phyloP scores from a whole-genome alignment of 2,329 filamentous ascomycete species.

The Hymenoscyphus albidus region DNA sequence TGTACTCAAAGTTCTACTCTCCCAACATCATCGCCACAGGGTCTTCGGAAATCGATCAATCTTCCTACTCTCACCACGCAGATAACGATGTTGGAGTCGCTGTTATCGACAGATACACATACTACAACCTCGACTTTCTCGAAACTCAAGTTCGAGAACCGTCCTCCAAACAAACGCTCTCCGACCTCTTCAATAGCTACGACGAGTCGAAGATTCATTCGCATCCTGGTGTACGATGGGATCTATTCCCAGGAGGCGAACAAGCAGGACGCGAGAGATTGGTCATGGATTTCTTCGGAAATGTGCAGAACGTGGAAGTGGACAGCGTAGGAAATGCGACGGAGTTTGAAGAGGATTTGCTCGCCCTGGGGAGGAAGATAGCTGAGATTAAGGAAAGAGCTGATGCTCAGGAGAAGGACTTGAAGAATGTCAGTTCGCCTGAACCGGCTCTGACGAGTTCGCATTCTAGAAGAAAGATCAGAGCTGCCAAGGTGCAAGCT shows the following conservation, averaged over 20 bases:
- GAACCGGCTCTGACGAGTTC: constrained; percentile 18
- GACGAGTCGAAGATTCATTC: constrained; percentile 93
- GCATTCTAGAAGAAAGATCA: constrained; percentile 37
- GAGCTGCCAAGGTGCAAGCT: constrained; percentile 57
- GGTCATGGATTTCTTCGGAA: constrained; percentile 96
- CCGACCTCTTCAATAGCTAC: constrained; percentile 94
- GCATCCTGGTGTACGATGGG: constrained; percentile 86
- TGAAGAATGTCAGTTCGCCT: constrained; percentile 27
- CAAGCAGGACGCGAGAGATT: constrained; percentile 71
- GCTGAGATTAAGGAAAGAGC: constrained; percentile 44
- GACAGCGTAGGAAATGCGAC: constrained; percentile 49
- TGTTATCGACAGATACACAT: constrained; percentile 97
- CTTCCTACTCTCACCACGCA: constrained; percentile 94
- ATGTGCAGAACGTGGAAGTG: constrained; percentile 94
- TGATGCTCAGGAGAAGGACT: constrained; percentile 32
- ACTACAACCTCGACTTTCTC: constrained; percentile 96
- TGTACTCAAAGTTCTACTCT: constrained; percentile 98
- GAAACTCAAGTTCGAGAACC: constrained; percentile 85
- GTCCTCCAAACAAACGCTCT: constrained; percentile 82
- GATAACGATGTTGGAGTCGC: constrained; percentile 97
- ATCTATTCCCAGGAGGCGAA: constrained; percentile 86
- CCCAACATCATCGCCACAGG: constrained; percentile 97
- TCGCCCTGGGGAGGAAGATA: constrained; percentile 69
- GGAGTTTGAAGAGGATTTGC: constrained; percentile 67
- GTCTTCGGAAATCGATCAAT: constrained; percentile 93